phyloP scores from a whole-genome alignment of 2,329 filamentous ascomycete species.

The Colletotrichum scovillei region DNA sequence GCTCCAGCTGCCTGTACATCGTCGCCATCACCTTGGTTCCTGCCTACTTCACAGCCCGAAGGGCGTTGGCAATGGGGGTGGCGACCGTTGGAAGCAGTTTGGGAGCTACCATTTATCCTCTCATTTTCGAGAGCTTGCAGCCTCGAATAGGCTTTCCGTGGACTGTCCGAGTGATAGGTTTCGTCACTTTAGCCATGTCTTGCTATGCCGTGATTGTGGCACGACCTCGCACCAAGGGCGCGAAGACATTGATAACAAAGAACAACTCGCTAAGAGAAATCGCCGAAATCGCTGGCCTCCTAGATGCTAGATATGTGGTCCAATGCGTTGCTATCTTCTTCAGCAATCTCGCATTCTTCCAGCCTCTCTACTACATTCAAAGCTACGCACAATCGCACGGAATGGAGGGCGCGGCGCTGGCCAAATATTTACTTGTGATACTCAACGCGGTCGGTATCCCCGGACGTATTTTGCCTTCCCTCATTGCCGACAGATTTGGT shows the following conservation, averaged over 20 bases:
- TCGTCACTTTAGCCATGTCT: conserved; percentile 39
- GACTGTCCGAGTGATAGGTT: conserved; percentile 49
- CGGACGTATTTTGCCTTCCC: conserved; percentile 46
- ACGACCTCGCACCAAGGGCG: conserved; percentile 46
- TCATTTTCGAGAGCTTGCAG: conserved; percentile 66
- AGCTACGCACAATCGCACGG: conserved; percentile 43
- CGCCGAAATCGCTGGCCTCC: conserved; percentile 42
- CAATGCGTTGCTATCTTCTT: conserved; percentile 47
- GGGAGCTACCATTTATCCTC: conserved; percentile 66
- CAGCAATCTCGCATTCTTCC: conserved; percentile 49
- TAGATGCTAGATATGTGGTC: conserved; percentile 49
- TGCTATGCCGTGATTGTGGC: neutral
- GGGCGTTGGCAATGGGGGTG: conserved; percentile 69
- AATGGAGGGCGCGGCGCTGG: conserved; percentile 42
- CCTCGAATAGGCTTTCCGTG: conserved; percentile 67
- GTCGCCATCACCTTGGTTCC: conserved; percentile 64
- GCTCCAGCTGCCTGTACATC: conserved; percentile 44
- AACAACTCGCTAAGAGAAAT: conserved; percentile 52
- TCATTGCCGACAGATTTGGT: conserved; percentile 49
- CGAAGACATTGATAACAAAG: conserved; percentile 53
- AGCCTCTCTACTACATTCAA: conserved; percentile 45
- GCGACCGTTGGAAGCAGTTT: conserved; percentile 68
- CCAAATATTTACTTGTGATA: conserved; percentile 48
- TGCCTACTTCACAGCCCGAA: conserved; percentile 68
- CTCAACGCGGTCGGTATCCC: conserved; percentile 51